Base-by-base conservation (phyloP, 345 rosid genomes). In the Syzygium jambos region DNA sequence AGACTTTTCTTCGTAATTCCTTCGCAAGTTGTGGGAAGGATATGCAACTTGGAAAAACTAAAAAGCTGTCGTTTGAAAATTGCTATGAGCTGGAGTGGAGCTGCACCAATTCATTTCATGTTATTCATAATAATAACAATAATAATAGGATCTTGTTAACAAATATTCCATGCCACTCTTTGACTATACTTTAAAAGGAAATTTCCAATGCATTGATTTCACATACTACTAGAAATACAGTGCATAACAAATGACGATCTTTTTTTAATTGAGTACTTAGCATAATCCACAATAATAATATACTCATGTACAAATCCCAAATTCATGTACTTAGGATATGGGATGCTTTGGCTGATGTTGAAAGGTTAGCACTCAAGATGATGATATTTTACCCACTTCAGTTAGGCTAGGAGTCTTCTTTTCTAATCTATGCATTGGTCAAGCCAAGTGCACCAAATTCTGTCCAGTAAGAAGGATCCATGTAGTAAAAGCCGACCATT, bases 131-230 rank as follows among this genome's bases (percentile, higher is more conserved):
- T 2, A 29, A 61, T 61, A 0, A 61, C 13, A 1, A 61, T 3
- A 61, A 61, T 13, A 17, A 56, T 10, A 30, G 0, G 43, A 3
- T 30, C 12, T 30, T 4, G 12, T 68, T 30, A 68, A 16, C 6
- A 30, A 30, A 8, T 15, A 1, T 30, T 65, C 0, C 0, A 3
- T 7, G 1, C 8, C 3, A 4, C 43, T 0, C 4, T 15, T 65
- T 2, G 16, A 5, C 12, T 0, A 14, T 65, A 65, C 22, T 65
- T 29, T 7, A 2, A 0, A 29, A 68, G 78, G 23, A 30, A 68
- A 68, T 34, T 68, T 68, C 4, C 4, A 34, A 34, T 34, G 80
- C 25, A 34, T 68, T 65, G 78, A 68, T 68, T 68, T 34, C 1
- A 1, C 25, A 34, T 34, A 34, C 4, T 9, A 9, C 25, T 34